phyloP scores from a whole-genome alignment of 2,329 filamentous ascomycete species.

The Purpureocillium lavendulum region DNA sequence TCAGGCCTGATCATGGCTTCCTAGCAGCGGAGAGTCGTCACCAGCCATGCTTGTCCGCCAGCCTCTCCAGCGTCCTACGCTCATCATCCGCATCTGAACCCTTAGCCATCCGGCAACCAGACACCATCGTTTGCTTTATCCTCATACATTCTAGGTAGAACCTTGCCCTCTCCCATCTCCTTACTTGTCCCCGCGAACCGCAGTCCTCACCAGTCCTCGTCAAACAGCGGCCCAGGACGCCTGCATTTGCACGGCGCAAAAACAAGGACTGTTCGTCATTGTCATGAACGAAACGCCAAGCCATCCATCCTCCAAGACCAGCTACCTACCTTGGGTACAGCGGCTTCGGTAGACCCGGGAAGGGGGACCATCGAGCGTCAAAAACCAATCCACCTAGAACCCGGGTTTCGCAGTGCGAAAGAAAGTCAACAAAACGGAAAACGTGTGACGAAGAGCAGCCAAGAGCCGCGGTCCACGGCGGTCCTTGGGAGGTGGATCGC shows the following conservation, averaged over 20 bases:
- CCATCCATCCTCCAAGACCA: slow-evolving; percentile 2
- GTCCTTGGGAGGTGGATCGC: too few species aligned
- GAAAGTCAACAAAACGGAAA: too few species aligned
- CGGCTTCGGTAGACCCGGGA: too few species aligned
- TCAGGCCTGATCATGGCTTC: slow-evolving; percentile 37
- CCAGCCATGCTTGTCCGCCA: slow-evolving; percentile 1
- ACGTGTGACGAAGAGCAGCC: too few species aligned
- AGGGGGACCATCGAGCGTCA: too few species aligned
- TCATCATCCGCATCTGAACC: slow-evolving; percentile 5
- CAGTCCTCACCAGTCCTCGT: not conserved
- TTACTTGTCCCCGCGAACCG: slow-evolving; percentile 2
- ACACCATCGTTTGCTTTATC: slow-evolving; percentile 7
- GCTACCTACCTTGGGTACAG: slow-evolving; percentile 2
- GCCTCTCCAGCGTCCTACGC: slow-evolving; percentile 6
- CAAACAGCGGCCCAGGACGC: not conserved
- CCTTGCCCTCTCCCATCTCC: slow-evolving; percentile 5
- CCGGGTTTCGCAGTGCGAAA: too few species aligned
- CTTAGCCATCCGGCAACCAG: slow-evolving; percentile 6
- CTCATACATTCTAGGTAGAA: slow-evolving; percentile 8
- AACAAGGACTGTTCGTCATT: not conserved
- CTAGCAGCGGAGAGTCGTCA: not conserved
- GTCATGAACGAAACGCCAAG: slow-evolving; percentile 1
- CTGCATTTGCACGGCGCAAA: not conserved
- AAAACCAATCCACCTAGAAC: too few species aligned
- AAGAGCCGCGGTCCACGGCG: too few species aligned